A percentile compares a stretch with the other conserved stretches of the same genome.
These are phyloP conservation scores for Diutina catenulata DNA, from an alignment of 1,139 yeast species.

Conservation along the genomic window DNA sequence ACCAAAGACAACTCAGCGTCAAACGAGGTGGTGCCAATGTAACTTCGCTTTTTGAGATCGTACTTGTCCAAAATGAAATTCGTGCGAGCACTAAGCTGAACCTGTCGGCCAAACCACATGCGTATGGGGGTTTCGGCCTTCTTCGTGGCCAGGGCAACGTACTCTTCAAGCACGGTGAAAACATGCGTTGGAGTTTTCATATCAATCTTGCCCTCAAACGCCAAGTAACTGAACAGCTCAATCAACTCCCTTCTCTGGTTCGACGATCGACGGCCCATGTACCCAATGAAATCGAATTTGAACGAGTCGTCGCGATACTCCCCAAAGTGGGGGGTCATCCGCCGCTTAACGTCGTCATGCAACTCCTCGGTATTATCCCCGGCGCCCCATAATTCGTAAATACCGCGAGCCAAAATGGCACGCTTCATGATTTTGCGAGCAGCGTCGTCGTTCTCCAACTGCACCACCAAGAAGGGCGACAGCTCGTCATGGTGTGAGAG, in stretches of 20 bases:
- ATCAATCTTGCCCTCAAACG: constrained; percentile 63
- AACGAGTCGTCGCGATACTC: constrained; percentile 38
- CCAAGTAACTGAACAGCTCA: constrained; percentile 61
- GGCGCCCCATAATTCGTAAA: constrained; percentile 79
- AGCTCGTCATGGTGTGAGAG: constrained; percentile 44
- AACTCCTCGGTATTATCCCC: constrained; percentile 46
- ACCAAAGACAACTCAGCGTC: constrained; percentile 82
- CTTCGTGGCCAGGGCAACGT: constrained; percentile 36
- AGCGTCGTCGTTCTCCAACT: constrained; percentile 49
- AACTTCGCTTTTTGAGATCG: constrained; percentile 72
- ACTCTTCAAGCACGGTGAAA: constrained; percentile 69
- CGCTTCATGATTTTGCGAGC: constrained; percentile 56
- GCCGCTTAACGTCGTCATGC: constrained; percentile 39
- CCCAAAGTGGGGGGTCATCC: constrained; percentile 17
- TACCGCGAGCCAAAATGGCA: constrained; percentile 59
- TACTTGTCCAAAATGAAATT: constrained; percentile 57
- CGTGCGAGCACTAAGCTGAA: constrained; percentile 54
- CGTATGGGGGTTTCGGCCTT: constrained; percentile 42
- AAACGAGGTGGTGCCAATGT: constrained; percentile 93
- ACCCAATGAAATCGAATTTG: constrained; percentile 73
- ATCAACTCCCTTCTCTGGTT: constrained; percentile 49
- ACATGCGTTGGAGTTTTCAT: constrained; percentile 69
- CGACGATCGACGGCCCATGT: constrained; percentile 43
- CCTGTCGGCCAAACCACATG: constrained; percentile 67
- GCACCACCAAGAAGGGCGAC: constrained; percentile 62